A percentile compares a stretch with the other conserved stretches of the same genome.
These are phyloP conservation scores for Penicillium olsonii DNA, from an alignment of 2,329 filamentous ascomycete genomes.

Conservation along the genomic window DNA sequence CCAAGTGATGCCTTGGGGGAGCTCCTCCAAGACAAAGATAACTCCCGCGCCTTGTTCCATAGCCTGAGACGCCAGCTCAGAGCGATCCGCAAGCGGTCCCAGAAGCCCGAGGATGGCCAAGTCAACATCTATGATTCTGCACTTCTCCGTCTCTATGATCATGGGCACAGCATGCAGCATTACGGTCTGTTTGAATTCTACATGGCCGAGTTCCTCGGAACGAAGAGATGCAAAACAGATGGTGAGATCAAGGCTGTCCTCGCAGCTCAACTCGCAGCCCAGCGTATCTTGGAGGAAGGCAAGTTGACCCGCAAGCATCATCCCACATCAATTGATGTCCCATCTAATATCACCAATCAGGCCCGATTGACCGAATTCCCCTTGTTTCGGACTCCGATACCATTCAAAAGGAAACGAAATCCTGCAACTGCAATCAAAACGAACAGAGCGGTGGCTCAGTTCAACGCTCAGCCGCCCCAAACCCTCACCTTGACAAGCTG, in stretches of 20 bases:
- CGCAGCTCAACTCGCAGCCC: conserved; percentile 29
- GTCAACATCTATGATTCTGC: conserved; percentile 45
- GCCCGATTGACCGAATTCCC: conserved; percentile 1
- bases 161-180: conserved; percentile 32
- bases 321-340: too few relatives aligned
- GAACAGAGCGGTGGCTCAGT: not conserved
- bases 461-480: not conserved
- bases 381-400: not conserved
- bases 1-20: conserved; percentile 32
- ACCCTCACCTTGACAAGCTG: conserved; percentile 20
- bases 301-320: not conserved
- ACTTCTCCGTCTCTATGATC: conserved; percentile 36
- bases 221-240: conserved; percentile 21
- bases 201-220: conserved; percentile 41
- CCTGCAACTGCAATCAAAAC: not conserved
- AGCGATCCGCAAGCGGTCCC: conserved; percentile 38
- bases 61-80: conserved; percentile 38
- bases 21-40: conserved; percentile 28
- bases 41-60: conserved; percentile 30
- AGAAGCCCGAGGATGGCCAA: conserved; percentile 34
- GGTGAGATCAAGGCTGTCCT: conserved; percentile 27
- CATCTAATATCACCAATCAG: not conserved
- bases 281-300: conserved; percentile 24
- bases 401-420: not conserved
- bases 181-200: conserved; percentile 40